Percentiles rank a stretch among this genome's conserved stretches.
Conservation (phyloP, 1,139 yeast genomes). For the Yamadazyma spencermartinsiae region DNA sequence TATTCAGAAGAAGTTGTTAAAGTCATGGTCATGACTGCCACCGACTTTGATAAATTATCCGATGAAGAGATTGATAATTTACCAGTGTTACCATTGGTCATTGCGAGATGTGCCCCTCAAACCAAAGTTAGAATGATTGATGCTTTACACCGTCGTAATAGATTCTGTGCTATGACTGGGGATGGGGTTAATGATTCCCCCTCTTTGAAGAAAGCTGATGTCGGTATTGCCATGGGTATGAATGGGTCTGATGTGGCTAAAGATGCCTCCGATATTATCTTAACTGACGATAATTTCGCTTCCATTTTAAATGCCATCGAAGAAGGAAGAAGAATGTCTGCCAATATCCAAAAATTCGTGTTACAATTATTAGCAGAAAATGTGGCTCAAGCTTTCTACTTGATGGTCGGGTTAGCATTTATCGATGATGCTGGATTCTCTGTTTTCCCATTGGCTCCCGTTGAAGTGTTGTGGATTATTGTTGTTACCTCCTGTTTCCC, state of each 20-base stretch:
- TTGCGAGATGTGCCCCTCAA: slow-evolving; percentile 85
- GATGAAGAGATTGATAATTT: slow-evolving; percentile 66
- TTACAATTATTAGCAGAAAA: slow-evolving; percentile 76
- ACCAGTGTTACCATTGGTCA: slow-evolving; percentile 74
- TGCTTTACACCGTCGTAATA: slow-evolving; percentile 70
- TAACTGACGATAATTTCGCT: slow-evolving; percentile 76
- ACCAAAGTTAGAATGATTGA: slow-evolving; percentile 84
- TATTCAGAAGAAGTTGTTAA: slow-evolving; percentile 61
- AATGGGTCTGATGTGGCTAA: slow-evolving; percentile 83
- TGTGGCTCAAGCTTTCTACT: slow-evolving; percentile 73
- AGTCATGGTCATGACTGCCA: slow-evolving; percentile 76
- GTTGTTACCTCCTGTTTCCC: slow-evolving; percentile 82
- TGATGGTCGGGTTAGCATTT: slow-evolving; percentile 72
- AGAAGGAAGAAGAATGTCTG: slow-evolving; percentile 82
- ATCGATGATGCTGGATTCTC: slow-evolving; percentile 59
- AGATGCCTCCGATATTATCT: slow-evolving; percentile 75
- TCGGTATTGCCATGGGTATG: slow-evolving; percentile 84
- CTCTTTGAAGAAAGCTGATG: slow-evolving; percentile 75
- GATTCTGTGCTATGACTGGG: slow-evolving; percentile 84
- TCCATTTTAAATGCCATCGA: slow-evolving; percentile 76
- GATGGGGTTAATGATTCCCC: slow-evolving; percentile 89
- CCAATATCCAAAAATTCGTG: slow-evolving; percentile 80
- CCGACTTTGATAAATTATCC: slow-evolving; percentile 63
- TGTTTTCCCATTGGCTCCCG: slow-evolving; percentile 77
- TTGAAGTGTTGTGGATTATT: slow-evolving; percentile 77